Evolutionary conservation across 495 filamentous ascomycete genomes (phyloP), one percentile per base, ranked within the genome.

Genomic region (Penicillium roqueforti): DNA sequence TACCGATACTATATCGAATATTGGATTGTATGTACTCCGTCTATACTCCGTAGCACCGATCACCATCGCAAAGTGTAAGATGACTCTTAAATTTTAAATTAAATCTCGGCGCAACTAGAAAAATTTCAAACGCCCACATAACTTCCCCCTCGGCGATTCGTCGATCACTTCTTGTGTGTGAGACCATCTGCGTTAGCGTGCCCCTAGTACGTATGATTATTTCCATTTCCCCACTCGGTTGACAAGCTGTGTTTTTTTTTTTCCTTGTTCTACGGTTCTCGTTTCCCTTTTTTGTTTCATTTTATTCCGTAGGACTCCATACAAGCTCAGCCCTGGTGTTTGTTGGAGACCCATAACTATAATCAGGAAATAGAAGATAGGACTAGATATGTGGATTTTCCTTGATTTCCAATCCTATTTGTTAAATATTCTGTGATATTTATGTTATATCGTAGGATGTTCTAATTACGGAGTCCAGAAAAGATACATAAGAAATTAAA

Each of bases 121-220:
- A 58, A 53, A 29, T 50, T 58, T 58, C 53, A 39, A 57, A 56
- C 39, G 32, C 32, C 52, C 45, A 48, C 57, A 49, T 41, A 31
- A 55, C 47, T 48, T 57, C 25, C 37, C 46, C 51, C 55, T 53
- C 47, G 26, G 50, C 64, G 54, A 71, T 73, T 72, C 59, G 70
- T 66, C 63, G 66, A 70, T 72, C 70, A 69, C 52, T 55, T 61
- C 54, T 34, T 46, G 50, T 56, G 50, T 56, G 58, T 62, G 63
- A 67, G 61, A 64, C 63, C 63, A 41, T 59, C 61, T 18, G 32
- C 61, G 41, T 64, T 67, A 62, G 63, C 58, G 63, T 39, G 61
- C 55, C 63, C 61, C 61, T 64, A 62, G 59, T 62, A 47, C 54
- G 53, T 53, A 41, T 60, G 59, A 60, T 58, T 60, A 53, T 50